A percentile compares a stretch with the other conserved stretches of the same genome.
Conservation (phyloP, 2,329 filamentous ascomycete genomes). For the Cytospora paraplurivora region DNA sequence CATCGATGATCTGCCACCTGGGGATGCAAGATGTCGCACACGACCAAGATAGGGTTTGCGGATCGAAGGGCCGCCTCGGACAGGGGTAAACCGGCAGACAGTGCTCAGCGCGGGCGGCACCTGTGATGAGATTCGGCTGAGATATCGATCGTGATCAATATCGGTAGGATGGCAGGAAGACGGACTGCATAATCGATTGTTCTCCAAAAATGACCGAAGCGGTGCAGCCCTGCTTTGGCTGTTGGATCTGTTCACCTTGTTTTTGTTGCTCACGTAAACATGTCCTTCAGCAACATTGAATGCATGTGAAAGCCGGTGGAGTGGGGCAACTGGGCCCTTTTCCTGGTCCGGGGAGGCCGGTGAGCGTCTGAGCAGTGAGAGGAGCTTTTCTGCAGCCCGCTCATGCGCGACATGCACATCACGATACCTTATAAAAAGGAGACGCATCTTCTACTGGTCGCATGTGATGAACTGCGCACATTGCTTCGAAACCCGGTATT, state of each 20-base stretch:
- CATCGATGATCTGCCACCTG: slow-evolving; percentile 8
- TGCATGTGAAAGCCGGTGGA: background rate
- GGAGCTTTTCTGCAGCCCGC: background rate
- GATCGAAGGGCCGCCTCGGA: background rate
- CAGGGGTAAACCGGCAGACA: background rate
- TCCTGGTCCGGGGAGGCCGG: background rate
- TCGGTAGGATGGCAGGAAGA: slow-evolving; percentile 4
- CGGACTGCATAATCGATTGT: background rate
- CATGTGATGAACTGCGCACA: background rate
- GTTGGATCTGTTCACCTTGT: background rate
- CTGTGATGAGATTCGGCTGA: background rate
- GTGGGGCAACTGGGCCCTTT: background rate
- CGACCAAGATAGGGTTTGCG: slow-evolving; percentile 9
- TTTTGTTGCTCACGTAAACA: background rate
- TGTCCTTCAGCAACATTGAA: background rate
- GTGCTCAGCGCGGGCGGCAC: background rate
- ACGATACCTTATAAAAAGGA: background rate
- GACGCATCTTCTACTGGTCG: background rate
- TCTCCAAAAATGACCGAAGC: background rate
- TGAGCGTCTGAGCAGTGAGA: background rate
- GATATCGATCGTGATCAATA: background rate
- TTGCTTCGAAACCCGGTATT: background rate
- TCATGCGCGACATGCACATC: background rate
- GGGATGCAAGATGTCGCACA: background rate
- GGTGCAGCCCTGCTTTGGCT: background rate